These are phyloP conservation scores for Elsinoe ampelina DNA, from an alignment of 2,329 filamentous ascomycete species.

Conservation along the genomic window DNA sequence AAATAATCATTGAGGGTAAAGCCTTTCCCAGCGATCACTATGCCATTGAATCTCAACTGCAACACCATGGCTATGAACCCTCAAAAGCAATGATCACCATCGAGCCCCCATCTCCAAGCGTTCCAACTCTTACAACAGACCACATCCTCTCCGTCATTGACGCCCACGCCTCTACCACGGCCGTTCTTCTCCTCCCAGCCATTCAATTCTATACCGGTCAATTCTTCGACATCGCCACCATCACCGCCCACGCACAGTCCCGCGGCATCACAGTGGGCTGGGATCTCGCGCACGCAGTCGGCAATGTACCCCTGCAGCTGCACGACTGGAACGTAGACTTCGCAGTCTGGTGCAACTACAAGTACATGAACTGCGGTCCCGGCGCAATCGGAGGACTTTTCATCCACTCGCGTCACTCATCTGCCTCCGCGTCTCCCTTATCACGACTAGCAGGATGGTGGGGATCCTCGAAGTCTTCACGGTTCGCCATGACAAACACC, in stretches of 20 bases:
- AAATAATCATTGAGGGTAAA: slow-evolving; percentile 82
- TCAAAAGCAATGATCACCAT: slow-evolving; percentile 64
- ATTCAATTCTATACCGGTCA: slow-evolving; percentile 92
- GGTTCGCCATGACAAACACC: slow-evolving; percentile 75
- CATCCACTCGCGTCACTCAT: slow-evolving; percentile 65
- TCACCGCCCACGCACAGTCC: slow-evolving; percentile 66
- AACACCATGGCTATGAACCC: slow-evolving; percentile 58
- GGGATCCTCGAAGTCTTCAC: slow-evolving; percentile 64
- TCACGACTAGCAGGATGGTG: slow-evolving; percentile 77
- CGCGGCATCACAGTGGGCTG: slow-evolving; percentile 69
- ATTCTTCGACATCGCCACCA: slow-evolving; percentile 69
- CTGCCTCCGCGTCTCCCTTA: slow-evolving; percentile 26
- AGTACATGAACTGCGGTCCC: slow-evolving; percentile 82
- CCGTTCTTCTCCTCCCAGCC: slow-evolving; percentile 71
- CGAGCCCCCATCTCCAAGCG: slow-evolving; percentile 44
- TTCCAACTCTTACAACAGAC: slow-evolving; percentile 57
- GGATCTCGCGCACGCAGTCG: slow-evolving; percentile 80
- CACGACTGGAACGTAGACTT: slow-evolving; percentile 91
- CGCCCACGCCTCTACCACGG: slow-evolving; percentile 60
- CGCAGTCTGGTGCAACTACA: slow-evolving; percentile 89
- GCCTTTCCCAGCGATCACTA: slow-evolving; percentile 87
- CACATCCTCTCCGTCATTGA: slow-evolving; percentile 66
- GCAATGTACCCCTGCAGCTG: slow-evolving; percentile 68
- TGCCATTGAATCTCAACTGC: slow-evolving; percentile 72
- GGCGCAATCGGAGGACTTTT: slow-evolving; percentile 73